Evolutionary conservation across 768 basidiomycete species (phyloP), one percentile per base, ranked within the genome.

Genomic region (Infundibulicybe gibba): DNA sequence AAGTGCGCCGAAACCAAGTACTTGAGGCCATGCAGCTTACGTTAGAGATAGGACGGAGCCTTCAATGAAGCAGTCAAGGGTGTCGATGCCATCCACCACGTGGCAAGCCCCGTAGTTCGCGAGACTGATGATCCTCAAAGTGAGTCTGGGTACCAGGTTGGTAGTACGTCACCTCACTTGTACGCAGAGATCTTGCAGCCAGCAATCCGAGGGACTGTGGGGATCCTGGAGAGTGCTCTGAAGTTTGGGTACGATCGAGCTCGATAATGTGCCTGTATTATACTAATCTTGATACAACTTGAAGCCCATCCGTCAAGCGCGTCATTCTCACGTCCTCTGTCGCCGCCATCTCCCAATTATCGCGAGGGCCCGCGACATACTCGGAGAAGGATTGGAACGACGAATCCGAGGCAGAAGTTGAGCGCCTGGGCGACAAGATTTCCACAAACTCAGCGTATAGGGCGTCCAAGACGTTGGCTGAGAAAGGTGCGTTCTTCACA

Each of bases 21-120:
- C 21, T 25, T 14, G 17, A 6, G 6, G 6, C 10, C 3, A 38
- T 15, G 34, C 19, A 16, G 45, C 37, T 0, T 13, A 32, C 20
- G n/a, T 15, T 30, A 30, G 16, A 6, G 39, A 15, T 50, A 83
- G 81, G 75, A 74, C 3, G 79, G 78, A 5, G 86, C 83, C 1
- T 94, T 90, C 51, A 87, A 92, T 59, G 81, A 88, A 43, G 88
- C 82, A 0, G 84, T 91, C 49, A 77, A 82, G 60, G 87, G 76
- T 1, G 80, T 91, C 5, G 82, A 88, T 49, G 90, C 76, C 0
- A 77, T 93, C 42, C 74, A 69, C 32, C 88, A 89, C 55, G 79
- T 73, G 3, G 85, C 85, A 0, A 86, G 85, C 1, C 86, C 87
- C 1, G 73, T 81, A 55, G 66, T 74, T 45, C 50, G 68, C 17